Evolutionary conservation across 2,329 filamentous ascomycete genomes (phyloP).

Genomic region (Blastomyces gilchristii): DNA sequence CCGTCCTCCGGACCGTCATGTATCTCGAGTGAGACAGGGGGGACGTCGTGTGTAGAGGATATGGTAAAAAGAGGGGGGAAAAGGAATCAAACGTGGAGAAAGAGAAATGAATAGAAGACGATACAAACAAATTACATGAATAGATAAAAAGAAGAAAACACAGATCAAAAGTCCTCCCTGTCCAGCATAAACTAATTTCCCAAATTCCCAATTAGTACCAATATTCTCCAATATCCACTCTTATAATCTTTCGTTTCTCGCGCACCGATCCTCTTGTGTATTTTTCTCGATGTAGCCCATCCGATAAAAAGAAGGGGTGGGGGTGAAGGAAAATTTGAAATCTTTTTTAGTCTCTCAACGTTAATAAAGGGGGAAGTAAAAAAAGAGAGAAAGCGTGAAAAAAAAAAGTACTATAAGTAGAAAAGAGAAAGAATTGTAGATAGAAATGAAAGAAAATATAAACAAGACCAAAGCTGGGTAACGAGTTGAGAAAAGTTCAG

Average conservation of each 20-base stretch:
- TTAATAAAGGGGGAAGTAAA: not conserved
- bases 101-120: not conserved
- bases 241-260: not conserved
- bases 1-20: not conserved
- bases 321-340: not conserved
- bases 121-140: not conserved
- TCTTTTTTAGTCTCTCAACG: not conserved
- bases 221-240: slow-evolving; percentile 6
- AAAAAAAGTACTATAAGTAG: not conserved
- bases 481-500: not conserved
- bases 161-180: not conserved
- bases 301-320: not conserved
- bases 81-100: not conserved
- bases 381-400: not conserved
- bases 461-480: not conserved
- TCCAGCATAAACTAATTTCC: not conserved
- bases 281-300: not conserved
- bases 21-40: not conserved
- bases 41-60: not conserved
- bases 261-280: not conserved
- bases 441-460: not conserved
- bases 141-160: not conserved
- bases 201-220: not conserved
- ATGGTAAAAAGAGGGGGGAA: not conserved
- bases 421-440: not conserved